A percentile compares a stretch with the other conserved stretches of the same genome.
These are phyloP conservation scores for Dicorynia guianensis DNA, from an alignment of 306 rosid species.

Conservation along the genomic window DNA sequence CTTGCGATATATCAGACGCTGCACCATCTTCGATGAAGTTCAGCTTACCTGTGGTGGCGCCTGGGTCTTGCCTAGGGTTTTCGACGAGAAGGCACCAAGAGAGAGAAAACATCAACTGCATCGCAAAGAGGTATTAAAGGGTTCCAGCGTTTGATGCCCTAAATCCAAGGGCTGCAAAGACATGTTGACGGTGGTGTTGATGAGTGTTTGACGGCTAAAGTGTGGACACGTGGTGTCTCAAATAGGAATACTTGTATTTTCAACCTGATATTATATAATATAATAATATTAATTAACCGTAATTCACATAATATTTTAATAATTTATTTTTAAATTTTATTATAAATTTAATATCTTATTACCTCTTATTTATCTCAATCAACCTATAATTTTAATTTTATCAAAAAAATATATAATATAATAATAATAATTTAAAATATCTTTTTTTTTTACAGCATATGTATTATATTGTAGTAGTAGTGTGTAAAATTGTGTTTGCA, in stretches of 20 bases:
- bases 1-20: constrained; percentile 74
- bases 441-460: no score
- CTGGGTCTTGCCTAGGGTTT: constrained; percentile 43
- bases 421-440: no score
- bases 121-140: constrained; percentile 22
- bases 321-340: no score
- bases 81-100: background rate
- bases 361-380: no score
- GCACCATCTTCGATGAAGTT: constrained; percentile 60
- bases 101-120: background rate
- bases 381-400: no score
- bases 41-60: constrained; percentile 7
- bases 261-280: no score
- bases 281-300: no score
- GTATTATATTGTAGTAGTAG: no score
- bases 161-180: constrained; percentile 30
- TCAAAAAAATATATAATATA: no score
- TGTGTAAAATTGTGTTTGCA: no score
- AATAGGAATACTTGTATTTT: background rate
- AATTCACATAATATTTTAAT: no score
- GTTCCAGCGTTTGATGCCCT: constrained; percentile 21
- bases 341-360: no score
- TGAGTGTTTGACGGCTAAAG: background rate
- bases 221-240: background rate
- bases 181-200: background rate